phyloP scores from a whole-genome alignment of 2,329 filamentous ascomycete genomes.

The Emydomyces testavorans region DNA sequence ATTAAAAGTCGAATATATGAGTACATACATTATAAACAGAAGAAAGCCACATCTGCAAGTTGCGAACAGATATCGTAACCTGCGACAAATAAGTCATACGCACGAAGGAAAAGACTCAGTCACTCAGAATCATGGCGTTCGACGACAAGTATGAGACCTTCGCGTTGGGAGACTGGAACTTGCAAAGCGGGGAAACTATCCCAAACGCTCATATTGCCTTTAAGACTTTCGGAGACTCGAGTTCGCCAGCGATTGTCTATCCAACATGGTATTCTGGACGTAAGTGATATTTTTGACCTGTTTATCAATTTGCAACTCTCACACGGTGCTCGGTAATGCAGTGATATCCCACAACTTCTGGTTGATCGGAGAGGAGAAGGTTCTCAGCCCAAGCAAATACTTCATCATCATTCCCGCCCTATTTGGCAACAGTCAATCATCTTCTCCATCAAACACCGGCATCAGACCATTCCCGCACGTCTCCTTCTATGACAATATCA shows the following conservation, averaged over 20 bases:
- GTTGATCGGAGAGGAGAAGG: constrained; percentile 56
- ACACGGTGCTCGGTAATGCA: constrained; percentile 17
- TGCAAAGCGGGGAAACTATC: constrained; percentile 54
- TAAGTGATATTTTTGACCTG: constrained; percentile 23
- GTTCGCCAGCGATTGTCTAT: constrained; percentile 57
- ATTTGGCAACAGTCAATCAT: constrained; percentile 58
- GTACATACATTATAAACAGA: neutral
- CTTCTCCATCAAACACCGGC: constrained; percentile 52
- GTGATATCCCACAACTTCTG: constrained; percentile 61
- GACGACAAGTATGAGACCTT: constrained; percentile 41
- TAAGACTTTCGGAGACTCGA: constrained; percentile 58
- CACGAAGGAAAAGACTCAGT: neutral
- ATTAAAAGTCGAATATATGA: neutral
- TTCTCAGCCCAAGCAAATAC: constrained; percentile 52
- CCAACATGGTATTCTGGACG: constrained; percentile 63
- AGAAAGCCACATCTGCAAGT: no score
- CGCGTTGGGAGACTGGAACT: constrained; percentile 53
- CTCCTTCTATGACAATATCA: constrained; percentile 57
- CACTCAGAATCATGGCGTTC: constrained; percentile 1
- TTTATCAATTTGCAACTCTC: neutral
- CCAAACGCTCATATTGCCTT: constrained; percentile 59
- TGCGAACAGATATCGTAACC: no score
- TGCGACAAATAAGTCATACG: no score
- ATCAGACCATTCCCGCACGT: constrained; percentile 50
- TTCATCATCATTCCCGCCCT: constrained; percentile 59